Conservation (phyloP, 371 early-diverging fungal species). For the Mortierella sp. region DNA sequence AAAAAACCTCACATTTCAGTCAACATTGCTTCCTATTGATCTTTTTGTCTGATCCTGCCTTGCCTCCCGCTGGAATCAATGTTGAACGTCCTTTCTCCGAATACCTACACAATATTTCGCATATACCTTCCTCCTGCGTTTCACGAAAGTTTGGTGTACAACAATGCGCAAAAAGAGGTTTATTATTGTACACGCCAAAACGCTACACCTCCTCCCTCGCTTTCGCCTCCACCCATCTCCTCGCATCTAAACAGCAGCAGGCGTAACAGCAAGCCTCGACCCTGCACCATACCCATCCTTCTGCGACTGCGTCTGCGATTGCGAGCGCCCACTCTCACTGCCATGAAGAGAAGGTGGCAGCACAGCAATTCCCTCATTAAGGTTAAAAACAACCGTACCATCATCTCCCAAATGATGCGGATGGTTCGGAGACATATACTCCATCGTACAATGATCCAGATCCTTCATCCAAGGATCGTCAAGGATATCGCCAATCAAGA, state of each 20-base stretch:
- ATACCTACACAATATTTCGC: too few species aligned
- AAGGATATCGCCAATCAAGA: slow-evolving; percentile 62
- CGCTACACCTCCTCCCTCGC: not conserved
- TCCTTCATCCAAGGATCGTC: slow-evolving; percentile 66
- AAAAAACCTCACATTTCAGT: too few species aligned
- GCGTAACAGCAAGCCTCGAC: not conserved
- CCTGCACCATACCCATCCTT: not conserved
- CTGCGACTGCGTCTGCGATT: not conserved
- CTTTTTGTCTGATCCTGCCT: too few species aligned
- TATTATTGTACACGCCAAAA: too few species aligned
- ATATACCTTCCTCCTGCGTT: too few species aligned
- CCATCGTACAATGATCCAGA: slow-evolving; percentile 64
- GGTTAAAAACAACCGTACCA: slow-evolving; percentile 29
- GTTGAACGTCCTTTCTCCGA: too few species aligned
- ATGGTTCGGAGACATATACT: slow-evolving; percentile 54
- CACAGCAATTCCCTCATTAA: slow-evolving; percentile 29
- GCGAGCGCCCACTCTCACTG: slow-evolving; percentile 41
- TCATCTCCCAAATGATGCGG: slow-evolving; percentile 61
- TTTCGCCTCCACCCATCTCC: not conserved
- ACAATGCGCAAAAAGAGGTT: too few species aligned
- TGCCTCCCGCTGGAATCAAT: too few species aligned
- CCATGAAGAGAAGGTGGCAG: slow-evolving; percentile 43
- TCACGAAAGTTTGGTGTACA: too few species aligned
- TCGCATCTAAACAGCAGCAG: not conserved
- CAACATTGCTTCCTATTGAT: too few species aligned